These are phyloP conservation scores for Lentinula edodes DNA, from an alignment of 768 basidiomycete genomes.

Conservation along the genomic window DNA sequence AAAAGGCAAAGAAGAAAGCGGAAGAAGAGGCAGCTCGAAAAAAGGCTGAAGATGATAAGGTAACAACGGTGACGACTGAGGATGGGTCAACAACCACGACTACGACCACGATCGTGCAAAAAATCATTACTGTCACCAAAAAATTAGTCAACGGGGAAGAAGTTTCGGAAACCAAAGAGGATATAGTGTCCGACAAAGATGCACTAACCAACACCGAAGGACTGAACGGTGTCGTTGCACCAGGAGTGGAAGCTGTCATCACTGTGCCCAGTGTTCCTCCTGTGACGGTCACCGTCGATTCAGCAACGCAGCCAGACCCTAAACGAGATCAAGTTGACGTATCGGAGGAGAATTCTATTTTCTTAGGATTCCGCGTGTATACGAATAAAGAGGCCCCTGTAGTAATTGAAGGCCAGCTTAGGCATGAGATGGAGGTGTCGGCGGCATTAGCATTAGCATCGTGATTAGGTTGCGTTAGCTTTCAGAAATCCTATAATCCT, in stretches of 20 bases:
- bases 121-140: background rate
- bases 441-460: background rate
- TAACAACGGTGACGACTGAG: background rate
- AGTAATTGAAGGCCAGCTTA: slow-evolving; percentile 1
- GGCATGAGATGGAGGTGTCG: slow-evolving; percentile 5
- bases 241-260: background rate
- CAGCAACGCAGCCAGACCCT: background rate
- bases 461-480: background rate
- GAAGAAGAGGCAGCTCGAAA: background rate
- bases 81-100: background rate
- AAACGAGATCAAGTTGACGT: background rate
- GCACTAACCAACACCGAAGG: background rate
- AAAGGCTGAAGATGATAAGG: background rate
- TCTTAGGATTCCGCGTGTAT: slow-evolving; percentile 3
- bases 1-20: background rate
- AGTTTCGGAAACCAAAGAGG: background rate
- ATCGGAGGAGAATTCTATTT: slow-evolving; percentile 6
- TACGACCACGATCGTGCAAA: background rate
- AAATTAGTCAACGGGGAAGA: background rate
- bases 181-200: background rate
- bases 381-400: slow-evolving; percentile 3
- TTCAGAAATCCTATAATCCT: too few relatives aligned
- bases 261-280: background rate
- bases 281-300: background rate
- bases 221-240: background rate